phyloP scores from a whole-genome alignment of 352 stramenopile genomes.

The Plasmopara muralis region DNA sequence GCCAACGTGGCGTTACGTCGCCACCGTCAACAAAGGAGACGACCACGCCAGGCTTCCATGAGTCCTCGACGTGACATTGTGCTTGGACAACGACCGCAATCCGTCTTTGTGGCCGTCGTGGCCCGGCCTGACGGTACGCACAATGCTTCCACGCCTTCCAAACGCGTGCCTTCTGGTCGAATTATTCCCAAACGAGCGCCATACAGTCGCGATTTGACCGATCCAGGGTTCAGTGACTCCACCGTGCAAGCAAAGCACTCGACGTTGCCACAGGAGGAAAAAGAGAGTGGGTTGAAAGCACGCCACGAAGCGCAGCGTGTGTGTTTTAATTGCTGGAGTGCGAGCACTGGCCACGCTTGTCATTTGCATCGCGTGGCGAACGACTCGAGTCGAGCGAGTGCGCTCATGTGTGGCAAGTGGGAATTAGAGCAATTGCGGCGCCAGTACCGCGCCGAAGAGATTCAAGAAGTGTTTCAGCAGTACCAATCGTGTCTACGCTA shows the following conservation, averaged over 20 bases:
- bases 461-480: slow-evolving; percentile 91
- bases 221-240: slow-evolving; percentile 55
- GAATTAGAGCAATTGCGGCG: slow-evolving; percentile 81
- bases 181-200: slow-evolving; percentile 25
- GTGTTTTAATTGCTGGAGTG: slow-evolving; percentile 94
- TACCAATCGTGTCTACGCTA: slow-evolving; percentile 83
- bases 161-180: background rate
- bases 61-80: slow-evolving; percentile 45
- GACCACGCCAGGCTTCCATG: slow-evolving; percentile 7
- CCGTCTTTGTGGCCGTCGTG: slow-evolving; percentile 55
- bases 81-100: slow-evolving; percentile 49
- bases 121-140: slow-evolving; percentile 15
- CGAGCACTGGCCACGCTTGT: slow-evolving; percentile 77
- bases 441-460: slow-evolving; percentile 86
- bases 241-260: slow-evolving; percentile 5
- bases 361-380: slow-evolving; percentile 51
- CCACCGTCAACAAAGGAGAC: slow-evolving; percentile 20
- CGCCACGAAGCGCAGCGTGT: slow-evolving; percentile 21
- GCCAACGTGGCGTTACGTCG: slow-evolving; percentile 63
- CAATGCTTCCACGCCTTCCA: slow-evolving; percentile 3
- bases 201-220: slow-evolving; percentile 67
- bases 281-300: slow-evolving; percentile 6
- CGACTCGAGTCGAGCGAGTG: slow-evolving; percentile 46
- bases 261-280: slow-evolving; percentile 8
- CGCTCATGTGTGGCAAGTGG: slow-evolving; percentile 90